phyloP scores from a whole-genome alignment of 345 rosid species.

The Gossypium arboreum region DNA sequence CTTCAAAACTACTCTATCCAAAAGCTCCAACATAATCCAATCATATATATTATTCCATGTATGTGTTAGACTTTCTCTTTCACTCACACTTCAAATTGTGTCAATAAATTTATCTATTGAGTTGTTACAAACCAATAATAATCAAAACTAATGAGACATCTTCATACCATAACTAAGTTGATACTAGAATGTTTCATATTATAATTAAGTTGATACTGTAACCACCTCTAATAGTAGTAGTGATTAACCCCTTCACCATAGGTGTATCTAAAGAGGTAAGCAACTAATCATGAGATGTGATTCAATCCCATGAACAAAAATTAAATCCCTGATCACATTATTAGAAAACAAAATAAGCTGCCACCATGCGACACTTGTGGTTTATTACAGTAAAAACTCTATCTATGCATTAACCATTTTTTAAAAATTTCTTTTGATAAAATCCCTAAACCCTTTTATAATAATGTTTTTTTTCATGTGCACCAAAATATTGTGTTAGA shows the following conservation, averaged over 20 bases:
- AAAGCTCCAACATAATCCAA: not conserved
- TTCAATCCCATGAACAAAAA: no score
- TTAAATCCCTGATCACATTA: no score
- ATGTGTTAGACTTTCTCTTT: not conserved
- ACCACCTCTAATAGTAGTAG: not conserved
- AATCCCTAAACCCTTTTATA: not conserved
- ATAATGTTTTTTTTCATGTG: not conserved
- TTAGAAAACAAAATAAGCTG: no score
- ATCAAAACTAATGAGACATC: not conserved
- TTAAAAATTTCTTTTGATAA: not conserved
- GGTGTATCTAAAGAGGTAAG: not conserved
- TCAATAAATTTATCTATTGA: not conserved
- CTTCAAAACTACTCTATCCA: not conserved
- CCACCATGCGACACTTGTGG: no score
- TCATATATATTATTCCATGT: not conserved
- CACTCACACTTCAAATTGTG: not conserved
- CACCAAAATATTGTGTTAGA: slow-evolving; percentile 6
- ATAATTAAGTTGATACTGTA: not conserved
- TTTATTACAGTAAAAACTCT: no score
- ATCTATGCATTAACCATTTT: no score
- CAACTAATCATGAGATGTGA: no score
- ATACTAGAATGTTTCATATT: not conserved
- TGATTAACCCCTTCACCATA: not conserved
- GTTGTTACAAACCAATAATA: not conserved
- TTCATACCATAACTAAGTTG: not conserved